Base-by-base conservation (phyloP, 768 basidiomycete genomes). In the Kwoniella dejecticola region DNA sequence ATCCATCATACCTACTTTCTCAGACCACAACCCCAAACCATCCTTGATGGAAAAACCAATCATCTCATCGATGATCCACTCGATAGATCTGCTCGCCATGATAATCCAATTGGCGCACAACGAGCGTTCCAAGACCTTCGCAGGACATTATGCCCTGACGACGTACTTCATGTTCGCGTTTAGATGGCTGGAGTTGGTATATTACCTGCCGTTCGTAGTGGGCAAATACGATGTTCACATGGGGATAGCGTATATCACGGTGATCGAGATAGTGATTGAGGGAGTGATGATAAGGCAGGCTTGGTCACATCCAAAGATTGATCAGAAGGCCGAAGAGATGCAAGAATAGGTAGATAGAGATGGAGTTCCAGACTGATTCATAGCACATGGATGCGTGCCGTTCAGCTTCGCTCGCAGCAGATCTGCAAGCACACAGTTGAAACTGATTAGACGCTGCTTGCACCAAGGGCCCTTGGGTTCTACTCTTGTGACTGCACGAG, bases 281-380 rank as follows among this genome's bases (percentile, higher is more conserved):
- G 29, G n/a, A 6, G 47, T 40, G 17, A 17, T 27, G 38, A 49
- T 33, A 4, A 64, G 45, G 29, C 67, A 68, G 38, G 67, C 67
- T 24, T 53, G 42, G 58, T 62, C 40, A 3, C 19, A 64, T 40
- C 53, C 53, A 2, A 61, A 57, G 23, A 54, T 64, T 1, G 56
- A 61, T 50, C 62, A 64, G 55, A 41, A 53, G 17, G 50, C 52
- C 26, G 59, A 57, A 29, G 65, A 57, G 17, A 56, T 45, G 5
- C 56, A 65, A 24, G 48, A 60, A 21, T 44, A 52, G 49, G 19
- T 8, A 7, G 33, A 36, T 36, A 15, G 15, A 36, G 15, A 36
- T 36, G 33, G 15, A 36, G 33, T 7, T n/a, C n/a, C n/a, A n/a
- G n/a, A n/a, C n/a, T n/a, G n/a, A n/a, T n/a, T n/a, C n/a, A n/a